Base-by-base conservation (phyloP, 2,329 filamentous ascomycete genomes). In the Neofusicoccum ribis region DNA sequence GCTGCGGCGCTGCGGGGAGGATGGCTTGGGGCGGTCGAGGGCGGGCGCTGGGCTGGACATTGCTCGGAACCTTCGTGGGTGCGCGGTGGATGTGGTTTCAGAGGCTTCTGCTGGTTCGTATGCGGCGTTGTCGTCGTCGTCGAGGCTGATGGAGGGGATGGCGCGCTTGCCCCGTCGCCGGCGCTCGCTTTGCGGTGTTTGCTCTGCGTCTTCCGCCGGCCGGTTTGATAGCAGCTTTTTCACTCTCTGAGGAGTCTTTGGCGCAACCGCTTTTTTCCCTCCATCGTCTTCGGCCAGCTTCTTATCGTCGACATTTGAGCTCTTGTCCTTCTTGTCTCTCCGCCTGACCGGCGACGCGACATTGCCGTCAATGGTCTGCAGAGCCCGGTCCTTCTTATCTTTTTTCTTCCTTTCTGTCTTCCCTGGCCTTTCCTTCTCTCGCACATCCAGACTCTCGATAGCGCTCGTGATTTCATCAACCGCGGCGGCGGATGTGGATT, bases 301-400 rank as follows among this genome's bases (percentile, higher is more conserved):
- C n/a, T 31, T 31, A 2, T 14, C 17, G 2, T n/a, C 20, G 9
- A 5, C n/a, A 7, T 37, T 1, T 15, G 7, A 15, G 37, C 7
- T 2, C 37, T 9, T 43, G 3, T 41, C 11, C n/a, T 39, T 43
- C 9, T 37, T 52, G 27, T 37, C 44, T 3, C 4, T 3, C 27
- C 6, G 34, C 12, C 27, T 27, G 11, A 15, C n/a, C 4, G 49
- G 39, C 7, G 61, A 63, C 20, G 39, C 23, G 14, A 31, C 52
- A 27, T 65, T 65, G 52, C 36, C 56, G 6, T 65, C 63, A 0
- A 65, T 47, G 0, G 52, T 17, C 36, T 47, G 63, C 27, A 65
- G 23, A 5, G 52, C 56, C 5, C 63, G 50, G 3, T 52, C 44
- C 4, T 27, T 54, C 63, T 51, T 61, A 4, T 61, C 37, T 5